phyloP scores from a whole-genome alignment of 2,329 filamentous ascomycete genomes.

The Colletotrichum gloeosporioides region DNA sequence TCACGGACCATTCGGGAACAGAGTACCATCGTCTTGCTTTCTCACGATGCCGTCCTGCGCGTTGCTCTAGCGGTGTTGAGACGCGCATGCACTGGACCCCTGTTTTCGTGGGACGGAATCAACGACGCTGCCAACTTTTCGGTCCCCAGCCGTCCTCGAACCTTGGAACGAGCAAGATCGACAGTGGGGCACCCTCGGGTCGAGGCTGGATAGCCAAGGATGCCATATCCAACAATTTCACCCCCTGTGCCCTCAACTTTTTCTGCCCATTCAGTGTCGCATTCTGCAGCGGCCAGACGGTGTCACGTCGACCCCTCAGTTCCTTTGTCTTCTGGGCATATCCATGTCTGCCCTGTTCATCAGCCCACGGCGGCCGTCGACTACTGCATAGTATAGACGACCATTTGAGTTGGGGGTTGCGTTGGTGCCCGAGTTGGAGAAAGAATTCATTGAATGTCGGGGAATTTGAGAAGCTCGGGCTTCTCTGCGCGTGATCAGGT shows the following conservation, averaged over 20 bases:
- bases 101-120: background rate
- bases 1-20: background rate
- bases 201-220: background rate
- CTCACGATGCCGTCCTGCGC: constrained; percentile 8
- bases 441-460: background rate
- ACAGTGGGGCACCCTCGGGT: constrained; percentile 3
- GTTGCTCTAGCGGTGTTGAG: background rate
- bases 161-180: constrained; percentile 19
- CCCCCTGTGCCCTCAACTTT: background rate
- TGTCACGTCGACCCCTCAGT: background rate
- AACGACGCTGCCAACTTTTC: constrained; percentile 16
- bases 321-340: background rate
- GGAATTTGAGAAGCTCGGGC: background rate
- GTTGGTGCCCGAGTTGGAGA: constrained; percentile 13
- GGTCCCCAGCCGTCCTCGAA: background rate
- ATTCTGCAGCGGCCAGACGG: background rate
- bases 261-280: background rate
- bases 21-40: background rate
- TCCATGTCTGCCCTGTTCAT: background rate
- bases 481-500: background rate
- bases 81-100: background rate
- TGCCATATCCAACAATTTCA: constrained; percentile 14
- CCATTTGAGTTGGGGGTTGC: background rate
- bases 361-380: constrained; percentile 6
- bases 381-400: background rate